A percentile compares a stretch with the other conserved stretches of the same genome.
Conservation (phyloP, 106 monocot genomes). For the Platanthera guangdongensis region DNA sequence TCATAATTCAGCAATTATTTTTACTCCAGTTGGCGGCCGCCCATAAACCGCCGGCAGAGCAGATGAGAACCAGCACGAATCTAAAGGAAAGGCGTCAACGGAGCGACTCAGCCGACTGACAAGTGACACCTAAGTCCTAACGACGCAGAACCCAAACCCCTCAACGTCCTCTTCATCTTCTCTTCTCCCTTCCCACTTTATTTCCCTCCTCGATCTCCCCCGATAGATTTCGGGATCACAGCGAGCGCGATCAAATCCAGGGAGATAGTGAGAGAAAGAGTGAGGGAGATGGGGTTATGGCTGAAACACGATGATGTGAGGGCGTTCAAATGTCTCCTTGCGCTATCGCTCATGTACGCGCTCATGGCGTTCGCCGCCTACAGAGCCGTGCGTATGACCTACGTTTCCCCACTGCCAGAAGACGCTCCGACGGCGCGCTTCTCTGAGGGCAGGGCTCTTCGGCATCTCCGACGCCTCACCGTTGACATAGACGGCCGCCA, state of each 20-base stretch:
- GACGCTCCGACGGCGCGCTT: conserved; percentile 62
- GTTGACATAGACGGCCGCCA: conserved; percentile 78
- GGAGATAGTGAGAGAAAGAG: neutral
- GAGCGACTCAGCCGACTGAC: neutral
- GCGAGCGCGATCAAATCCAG: neutral
- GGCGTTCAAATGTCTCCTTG: conserved; percentile 48
- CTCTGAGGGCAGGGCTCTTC: conserved; percentile 80
- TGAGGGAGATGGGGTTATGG: conserved; percentile 5
- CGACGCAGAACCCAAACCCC: conserved; percentile 1
- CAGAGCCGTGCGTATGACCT: conserved; percentile 49
- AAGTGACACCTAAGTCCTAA: neutral
- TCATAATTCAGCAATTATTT: no score
- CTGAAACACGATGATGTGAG: conserved; percentile 18
- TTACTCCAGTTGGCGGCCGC: neutral
- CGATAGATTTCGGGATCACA: neutral
- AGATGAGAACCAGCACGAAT: neutral
- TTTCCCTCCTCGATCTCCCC: neutral
- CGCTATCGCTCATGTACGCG: conserved; percentile 43
- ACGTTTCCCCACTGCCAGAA: conserved; percentile 54
- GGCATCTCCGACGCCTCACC: conserved; percentile 77
- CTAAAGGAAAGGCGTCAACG: neutral
- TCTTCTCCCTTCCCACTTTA: neutral
- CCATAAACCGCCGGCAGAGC: conserved; percentile 1
- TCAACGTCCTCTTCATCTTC: neutral
- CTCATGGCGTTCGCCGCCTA: conserved; percentile 48